A percentile compares a stretch with the other conserved stretches of the same genome.
Evolutionary conservation across 495 filamentous ascomycete genomes (phyloP).

Genomic region (Penicillium mononematosum): DNA sequence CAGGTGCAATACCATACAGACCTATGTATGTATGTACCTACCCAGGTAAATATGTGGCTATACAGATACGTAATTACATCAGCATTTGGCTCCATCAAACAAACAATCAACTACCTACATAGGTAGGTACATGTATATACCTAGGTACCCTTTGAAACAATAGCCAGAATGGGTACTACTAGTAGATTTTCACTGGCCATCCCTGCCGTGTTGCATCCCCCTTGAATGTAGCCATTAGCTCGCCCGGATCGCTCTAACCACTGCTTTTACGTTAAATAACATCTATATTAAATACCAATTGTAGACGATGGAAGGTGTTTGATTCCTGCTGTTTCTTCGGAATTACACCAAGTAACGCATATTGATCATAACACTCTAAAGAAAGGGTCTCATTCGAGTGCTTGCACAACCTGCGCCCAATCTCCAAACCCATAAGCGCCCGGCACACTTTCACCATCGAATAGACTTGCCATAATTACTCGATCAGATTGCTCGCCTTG

Average conservation of each 20-base stretch:
- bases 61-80: not conserved
- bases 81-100: not conserved
- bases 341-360: not conserved
- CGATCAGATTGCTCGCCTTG: constrained; percentile 45
- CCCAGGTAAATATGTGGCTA: too few relatives aligned
- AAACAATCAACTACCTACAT: not conserved
- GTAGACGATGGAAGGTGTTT: not conserved
- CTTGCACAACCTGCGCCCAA: constrained; percentile 49
- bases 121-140: too few relatives aligned
- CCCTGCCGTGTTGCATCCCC: too few relatives aligned
- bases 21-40: too few relatives aligned
- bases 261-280: too few relatives aligned
- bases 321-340: not conserved
- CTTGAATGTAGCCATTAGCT: not conserved
- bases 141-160: too few relatives aligned
- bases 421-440: constrained; percentile 43
- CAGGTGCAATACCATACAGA: too few relatives aligned
- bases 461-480: constrained; percentile 47
- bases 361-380: not conserved
- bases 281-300: not conserved
- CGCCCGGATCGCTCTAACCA: not conserved
- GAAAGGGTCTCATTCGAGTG: constrained; percentile 15
- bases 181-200: not conserved
- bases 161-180: too few relatives aligned
- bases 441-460: constrained; percentile 42